Evolutionary conservation across 2,329 filamentous ascomycete genomes (phyloP).

Genomic region (Exutisphaerella laricina): DNA sequence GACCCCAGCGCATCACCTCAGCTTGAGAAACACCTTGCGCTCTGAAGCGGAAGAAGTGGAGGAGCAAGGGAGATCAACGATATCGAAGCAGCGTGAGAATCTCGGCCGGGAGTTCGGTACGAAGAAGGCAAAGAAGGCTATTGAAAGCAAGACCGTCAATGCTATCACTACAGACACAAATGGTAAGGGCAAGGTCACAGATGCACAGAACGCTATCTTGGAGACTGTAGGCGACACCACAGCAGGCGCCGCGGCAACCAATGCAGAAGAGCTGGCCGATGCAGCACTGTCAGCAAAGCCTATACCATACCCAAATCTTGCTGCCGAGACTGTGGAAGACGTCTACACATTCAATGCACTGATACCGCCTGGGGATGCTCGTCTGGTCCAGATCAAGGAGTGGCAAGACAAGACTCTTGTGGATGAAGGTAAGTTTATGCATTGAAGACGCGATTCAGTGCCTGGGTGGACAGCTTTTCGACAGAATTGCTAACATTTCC

Average conservation of each 20-base stretch:
- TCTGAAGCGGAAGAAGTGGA: constrained; percentile 40
- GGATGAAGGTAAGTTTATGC: no score
- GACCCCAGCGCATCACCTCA: constrained; percentile 50
- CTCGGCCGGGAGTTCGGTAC: constrained; percentile 77
- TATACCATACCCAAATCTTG: constrained; percentile 63
- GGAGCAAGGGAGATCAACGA: constrained; percentile 33
- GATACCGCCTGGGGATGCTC: constrained; percentile 63
- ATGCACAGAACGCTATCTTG: constrained; percentile 56
- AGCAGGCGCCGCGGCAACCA: constrained; percentile 57
- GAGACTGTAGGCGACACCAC: constrained; percentile 58
- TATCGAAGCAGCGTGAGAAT: constrained; percentile 58
- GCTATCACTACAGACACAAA: constrained; percentile 54
- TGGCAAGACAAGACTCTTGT: constrained; percentile 65
- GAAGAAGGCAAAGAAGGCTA: constrained; percentile 76
- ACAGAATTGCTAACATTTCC: no score
- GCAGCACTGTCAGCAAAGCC: constrained; percentile 64
- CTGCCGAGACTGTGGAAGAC: constrained; percentile 62
- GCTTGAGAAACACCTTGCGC: constrained; percentile 47
- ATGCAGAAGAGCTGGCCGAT: constrained; percentile 59
- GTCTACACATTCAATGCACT: constrained; percentile 65
- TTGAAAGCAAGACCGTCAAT: constrained; percentile 63
- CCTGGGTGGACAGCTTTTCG: no score
- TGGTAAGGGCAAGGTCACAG: constrained; percentile 48
- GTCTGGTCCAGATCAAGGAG: constrained; percentile 62
- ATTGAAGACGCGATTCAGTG: no score